Evolutionary conservation across 2,329 filamentous ascomycete species (phyloP), one percentile per base, ranked within the genome.

Genomic region (Emergomyces africanus): DNA sequence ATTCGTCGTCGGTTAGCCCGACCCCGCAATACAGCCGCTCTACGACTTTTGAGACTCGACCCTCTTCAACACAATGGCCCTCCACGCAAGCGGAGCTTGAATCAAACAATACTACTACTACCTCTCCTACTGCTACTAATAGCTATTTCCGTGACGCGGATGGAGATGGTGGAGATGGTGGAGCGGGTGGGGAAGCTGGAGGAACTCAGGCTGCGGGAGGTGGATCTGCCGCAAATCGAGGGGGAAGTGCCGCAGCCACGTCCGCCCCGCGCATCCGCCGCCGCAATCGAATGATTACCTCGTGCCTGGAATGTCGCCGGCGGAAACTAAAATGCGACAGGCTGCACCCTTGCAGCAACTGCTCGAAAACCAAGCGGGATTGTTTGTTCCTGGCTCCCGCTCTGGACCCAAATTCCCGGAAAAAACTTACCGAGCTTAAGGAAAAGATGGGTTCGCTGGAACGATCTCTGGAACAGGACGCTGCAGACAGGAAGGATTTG

Each of bases 291-390:
- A 82, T 86, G 76, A 88, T 88, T 66, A 86, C 82, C 25, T 85
- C 82, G 37, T 88, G 84, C 69, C 76, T 87, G 46, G 84, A 87
- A 70, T 88, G 86, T 68, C 81, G 88, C 41, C 81, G 86, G 44
- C 80, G 87, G 44, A 90, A 91, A 72, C 77, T 90, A 61, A 88
- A 87, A 70, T 91, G 88, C 74, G 84, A 88, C 74, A 88, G 88
- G 69, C 72, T 77, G 23, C 81, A 86, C 58, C 85, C 87, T 61
- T 90, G 87, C 68, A 78, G 78, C 64, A 88, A 87, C 69, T 72
- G 71, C 64, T 65, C 71, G 61, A 80, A 79, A 66, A 76, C 77
- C 53, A 72, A 70, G 25, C 76, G 79, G 28, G 79, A 81, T 23
- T 83, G 81, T 64, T 68, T 87, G 42, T 89, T 87, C 67, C 78